Evolutionary conservation across 1,284 basidiomycete genomes (phyloP), one percentile per base, ranked within the genome.

Genomic region (Leccinum angustisporum): DNA sequence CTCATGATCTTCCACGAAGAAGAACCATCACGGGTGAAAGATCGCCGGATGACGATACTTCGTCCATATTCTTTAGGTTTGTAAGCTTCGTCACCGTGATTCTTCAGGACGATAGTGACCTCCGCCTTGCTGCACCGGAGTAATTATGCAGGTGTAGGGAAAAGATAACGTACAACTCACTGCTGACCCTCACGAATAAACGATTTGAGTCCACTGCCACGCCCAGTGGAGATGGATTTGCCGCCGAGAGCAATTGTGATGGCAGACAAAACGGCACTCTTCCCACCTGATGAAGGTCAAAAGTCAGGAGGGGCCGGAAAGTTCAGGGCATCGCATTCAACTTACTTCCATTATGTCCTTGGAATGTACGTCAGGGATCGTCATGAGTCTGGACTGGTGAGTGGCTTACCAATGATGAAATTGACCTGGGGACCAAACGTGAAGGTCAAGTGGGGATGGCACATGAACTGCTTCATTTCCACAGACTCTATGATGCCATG

Each of bases 381-480:
- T 36, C 2, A 59, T n/a, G 38, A 27, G n/a, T 21, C 34, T 36
- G 21, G 27, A 46, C 54, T 34, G 34, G 31, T 18, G 21, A 31
- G 7, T 6, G 3, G 57, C 65, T 57, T 78, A 83, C 97, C 97
- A 61, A 98, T 97, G 66, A 99, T 91, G 72, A 99, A 98, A 78
- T 99, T 98, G 73, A 98, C 91, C 74, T 95, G 93, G 3, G 90
- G 88, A 1, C 91, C 94, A 67, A 97, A 94, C 5, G 83, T 81
- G 75, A 97, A 91, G 0, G 82, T 86, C 54, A 96, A 83, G 74
- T 85, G 88, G 71, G 87, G 83, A 78, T 99, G 97, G 74, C 95
- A 98, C 96, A 99, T 98, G 77, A 99, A 99, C 75, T 98, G 91
- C 72, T 87, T 82, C 82, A 97, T 86, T 70, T 93, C 89, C 57